These are phyloP conservation scores for Exsudoporus frostii DNA, from an alignment of 768 basidiomycete species.

Conservation along the genomic window DNA sequence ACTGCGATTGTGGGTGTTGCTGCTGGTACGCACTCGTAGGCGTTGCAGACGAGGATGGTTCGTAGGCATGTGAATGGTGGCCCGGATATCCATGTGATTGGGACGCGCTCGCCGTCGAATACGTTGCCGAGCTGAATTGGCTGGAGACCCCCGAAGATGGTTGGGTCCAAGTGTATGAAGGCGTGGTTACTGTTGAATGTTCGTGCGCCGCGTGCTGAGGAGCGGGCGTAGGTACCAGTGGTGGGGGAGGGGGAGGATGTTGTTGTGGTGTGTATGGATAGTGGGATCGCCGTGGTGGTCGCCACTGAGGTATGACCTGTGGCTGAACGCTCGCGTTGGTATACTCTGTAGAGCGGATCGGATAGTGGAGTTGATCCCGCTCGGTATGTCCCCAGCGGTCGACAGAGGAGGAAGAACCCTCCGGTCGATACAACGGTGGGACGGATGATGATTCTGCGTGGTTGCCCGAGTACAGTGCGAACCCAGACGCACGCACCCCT, in stretches of 20 bases:
- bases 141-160: conserved; percentile 1
- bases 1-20: background rate
- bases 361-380: conserved; percentile 11
- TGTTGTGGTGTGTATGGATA: conserved; percentile 26
- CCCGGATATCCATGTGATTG: conserved; percentile 7
- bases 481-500: conserved; percentile 3
- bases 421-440: conserved; percentile 13
- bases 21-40: background rate
- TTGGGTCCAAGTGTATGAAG: conserved; percentile 18
- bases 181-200: conserved; percentile 9
- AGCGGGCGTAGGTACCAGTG: conserved; percentile 1
- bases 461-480: background rate
- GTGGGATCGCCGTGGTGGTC: conserved; percentile 27
- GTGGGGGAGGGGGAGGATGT: conserved; percentile 9
- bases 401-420: conserved; percentile 11
- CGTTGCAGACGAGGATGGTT: conserved; percentile 5
- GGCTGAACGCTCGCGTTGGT: conserved; percentile 3
- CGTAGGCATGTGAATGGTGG: conserved; percentile 21
- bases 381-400: conserved; percentile 19
- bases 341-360: conserved; percentile 7
- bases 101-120: conserved; percentile 8
- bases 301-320: conserved; percentile 22
- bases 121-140: conserved; percentile 7
- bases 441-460: conserved; percentile 3
- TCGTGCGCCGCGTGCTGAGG: conserved; percentile 21